A percentile compares a stretch with the other conserved stretches of the same genome.
Conservation (phyloP, 1,284 basidiomycete species). For the Fomitopsis palustris region DNA sequence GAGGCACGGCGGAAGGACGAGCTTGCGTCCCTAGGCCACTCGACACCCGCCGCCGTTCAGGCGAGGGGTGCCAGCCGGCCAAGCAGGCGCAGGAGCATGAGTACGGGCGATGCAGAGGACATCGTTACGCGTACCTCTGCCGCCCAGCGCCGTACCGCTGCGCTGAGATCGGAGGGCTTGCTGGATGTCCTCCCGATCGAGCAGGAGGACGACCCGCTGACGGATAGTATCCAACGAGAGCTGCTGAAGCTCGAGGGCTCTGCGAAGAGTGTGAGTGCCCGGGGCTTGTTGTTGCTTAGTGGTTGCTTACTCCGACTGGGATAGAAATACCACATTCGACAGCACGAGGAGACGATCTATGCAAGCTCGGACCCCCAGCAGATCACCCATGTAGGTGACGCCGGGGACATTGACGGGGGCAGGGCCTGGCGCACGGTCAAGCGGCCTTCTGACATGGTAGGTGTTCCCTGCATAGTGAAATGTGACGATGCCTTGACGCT, state of each 20-base stretch:
- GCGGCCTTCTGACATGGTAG: constrained; percentile 89
- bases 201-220: constrained; percentile 49
- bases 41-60: constrained; percentile 25
- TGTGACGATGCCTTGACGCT: constrained; percentile 1
- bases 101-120: constrained; percentile 63
- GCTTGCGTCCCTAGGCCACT: not conserved
- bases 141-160: constrained; percentile 23
- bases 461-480: not conserved
- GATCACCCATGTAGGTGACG: constrained; percentile 62
- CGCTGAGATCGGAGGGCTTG: constrained; percentile 30
- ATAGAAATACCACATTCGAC: constrained; percentile 60
- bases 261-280: constrained; percentile 43
- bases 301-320: not conserved
- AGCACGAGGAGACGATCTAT: constrained; percentile 74
- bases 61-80: constrained; percentile 39
- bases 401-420: constrained; percentile 79
- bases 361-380: constrained; percentile 72
- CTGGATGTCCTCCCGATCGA: constrained; percentile 38
- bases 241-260: constrained; percentile 54
- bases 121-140: constrained; percentile 28
- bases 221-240: constrained; percentile 67
- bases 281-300: not conserved
- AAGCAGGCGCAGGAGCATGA: constrained; percentile 64
- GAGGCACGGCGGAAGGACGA: constrained; percentile 43
- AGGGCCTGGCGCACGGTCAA: constrained; percentile 88